These are phyloP conservation scores for Xylaria sp. DNA, from an alignment of 2,329 filamentous ascomycete genomes.

Conservation along the genomic window DNA sequence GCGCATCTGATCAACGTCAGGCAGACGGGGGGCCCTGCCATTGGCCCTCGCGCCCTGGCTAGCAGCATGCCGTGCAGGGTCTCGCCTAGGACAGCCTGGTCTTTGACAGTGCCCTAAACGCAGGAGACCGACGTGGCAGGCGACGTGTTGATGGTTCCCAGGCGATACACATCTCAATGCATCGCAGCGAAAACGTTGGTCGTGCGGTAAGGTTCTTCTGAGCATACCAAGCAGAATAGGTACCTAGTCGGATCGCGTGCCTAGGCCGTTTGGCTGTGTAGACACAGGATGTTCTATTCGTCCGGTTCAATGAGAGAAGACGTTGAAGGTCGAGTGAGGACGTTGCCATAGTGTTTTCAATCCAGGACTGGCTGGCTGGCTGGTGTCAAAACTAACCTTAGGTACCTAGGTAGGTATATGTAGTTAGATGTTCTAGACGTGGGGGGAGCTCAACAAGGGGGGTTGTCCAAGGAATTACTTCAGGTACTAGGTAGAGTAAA, in stretches of 20 bases:
- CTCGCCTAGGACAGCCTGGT: constrained; percentile 18
- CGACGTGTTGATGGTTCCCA: constrained; percentile 11
- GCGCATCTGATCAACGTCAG: constrained; percentile 24
- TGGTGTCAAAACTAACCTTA: too few relatives aligned
- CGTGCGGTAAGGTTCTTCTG: not conserved
- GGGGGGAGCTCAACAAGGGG: not conserved
- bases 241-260: constrained; percentile 21
- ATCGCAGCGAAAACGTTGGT: constrained; percentile 13
- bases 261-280: constrained; percentile 18
- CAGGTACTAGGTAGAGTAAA: not conserved
- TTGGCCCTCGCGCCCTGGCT: constrained; percentile 26
- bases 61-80: constrained; percentile 24
- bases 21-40: constrained; percentile 16
- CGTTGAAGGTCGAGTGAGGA: not conserved
- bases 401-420: too few relatives aligned
- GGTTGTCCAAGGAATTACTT: too few relatives aligned
- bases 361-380: too few relatives aligned
- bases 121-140: constrained; percentile 22
- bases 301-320: not conserved
- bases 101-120: constrained; percentile 18
- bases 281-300: constrained; percentile 9
- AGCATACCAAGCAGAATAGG: too few relatives aligned
- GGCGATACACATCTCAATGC: constrained; percentile 9
- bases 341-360: not conserved
- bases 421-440: not conserved